Evolutionary conservation across 371 early-diverging fungal species (phyloP).

Genomic region (Actinomucor elegans): DNA sequence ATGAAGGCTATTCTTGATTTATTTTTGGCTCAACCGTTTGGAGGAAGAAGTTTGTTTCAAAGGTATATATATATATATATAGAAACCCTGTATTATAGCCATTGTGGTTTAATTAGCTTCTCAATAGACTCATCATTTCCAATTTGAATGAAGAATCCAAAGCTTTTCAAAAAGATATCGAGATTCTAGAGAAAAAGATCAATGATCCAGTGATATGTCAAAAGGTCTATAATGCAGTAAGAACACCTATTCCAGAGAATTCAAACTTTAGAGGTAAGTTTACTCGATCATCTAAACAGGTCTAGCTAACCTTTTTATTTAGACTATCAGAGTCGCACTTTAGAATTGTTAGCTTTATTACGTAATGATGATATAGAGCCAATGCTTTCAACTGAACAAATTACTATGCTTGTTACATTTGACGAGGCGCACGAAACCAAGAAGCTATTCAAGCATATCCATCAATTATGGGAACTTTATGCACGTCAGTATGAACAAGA

Average conservation of each 20-base stretch:
- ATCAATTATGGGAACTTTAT: conserved; percentile 51
- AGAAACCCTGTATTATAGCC: neutral
- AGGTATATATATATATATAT: conserved; percentile 33
- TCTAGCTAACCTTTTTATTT: neutral
- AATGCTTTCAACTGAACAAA: conserved; percentile 1
- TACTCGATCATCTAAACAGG: too few relatives aligned
- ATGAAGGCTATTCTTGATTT: conserved; percentile 62
- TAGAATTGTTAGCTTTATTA: conserved; percentile 10
- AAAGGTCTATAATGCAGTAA: conserved; percentile 55
- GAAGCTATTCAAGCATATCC: conserved; percentile 28
- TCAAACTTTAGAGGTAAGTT: conserved; percentile 6
- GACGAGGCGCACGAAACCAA: neutral
- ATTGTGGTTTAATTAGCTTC: neutral
- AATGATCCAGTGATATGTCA: conserved; percentile 46
- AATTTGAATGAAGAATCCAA: conserved; percentile 61
- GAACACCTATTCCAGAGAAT: conserved; percentile 34
- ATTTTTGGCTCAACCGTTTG: conserved; percentile 69
- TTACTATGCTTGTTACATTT: neutral
- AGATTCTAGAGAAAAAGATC: conserved; percentile 43
- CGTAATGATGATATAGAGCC: conserved; percentile 15
- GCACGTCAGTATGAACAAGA: conserved; percentile 59
- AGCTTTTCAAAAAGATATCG: conserved; percentile 50
- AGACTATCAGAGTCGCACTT: neutral
- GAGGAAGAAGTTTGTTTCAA: conserved; percentile 62
- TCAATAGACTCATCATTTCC: conserved; percentile 47